Percentiles rank a stretch among this genome's conserved stretches.
Evolutionary conservation across 768 basidiomycete species (phyloP).

Genomic region (Leccinum boreale): DNA sequence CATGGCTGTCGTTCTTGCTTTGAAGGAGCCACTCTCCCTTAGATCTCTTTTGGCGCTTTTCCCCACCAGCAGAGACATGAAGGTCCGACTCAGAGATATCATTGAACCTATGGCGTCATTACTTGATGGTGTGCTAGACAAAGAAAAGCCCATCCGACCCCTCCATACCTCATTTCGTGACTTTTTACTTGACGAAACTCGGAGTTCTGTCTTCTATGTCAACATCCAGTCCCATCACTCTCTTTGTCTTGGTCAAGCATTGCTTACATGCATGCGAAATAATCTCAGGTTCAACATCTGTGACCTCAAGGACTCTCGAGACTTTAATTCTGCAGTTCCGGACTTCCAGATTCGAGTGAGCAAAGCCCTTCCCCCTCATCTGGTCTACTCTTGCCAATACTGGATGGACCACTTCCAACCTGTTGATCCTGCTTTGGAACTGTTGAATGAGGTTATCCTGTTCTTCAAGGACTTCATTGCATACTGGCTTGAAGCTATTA

Average conservation of each 20-base stretch:
- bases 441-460: too few species aligned
- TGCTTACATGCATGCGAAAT: not conserved
- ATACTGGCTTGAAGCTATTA: not conserved
- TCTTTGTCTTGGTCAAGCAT: not conserved
- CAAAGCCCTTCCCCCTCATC: not conserved
- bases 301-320: not conserved
- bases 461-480: too few species aligned
- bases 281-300: not conserved
- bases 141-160: too few species aligned
- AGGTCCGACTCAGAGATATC: not conserved
- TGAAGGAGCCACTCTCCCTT: not conserved
- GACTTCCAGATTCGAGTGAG: not conserved
- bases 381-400: not conserved
- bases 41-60: not conserved
- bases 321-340: too few species aligned
- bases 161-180: not conserved
- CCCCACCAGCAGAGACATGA: not conserved
- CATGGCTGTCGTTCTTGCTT: not conserved
- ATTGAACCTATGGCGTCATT: not conserved
- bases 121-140: too few species aligned
- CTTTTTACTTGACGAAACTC: not conserved
- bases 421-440: not conserved
- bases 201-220: not conserved
- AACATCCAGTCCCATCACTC: not conserved
- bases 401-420: not conserved